A percentile compares a stretch with the other conserved stretches of the same genome.
phyloP scores from a whole-genome alignment of 352 stramenopile genomes.

The Phytophthora quininea region DNA sequence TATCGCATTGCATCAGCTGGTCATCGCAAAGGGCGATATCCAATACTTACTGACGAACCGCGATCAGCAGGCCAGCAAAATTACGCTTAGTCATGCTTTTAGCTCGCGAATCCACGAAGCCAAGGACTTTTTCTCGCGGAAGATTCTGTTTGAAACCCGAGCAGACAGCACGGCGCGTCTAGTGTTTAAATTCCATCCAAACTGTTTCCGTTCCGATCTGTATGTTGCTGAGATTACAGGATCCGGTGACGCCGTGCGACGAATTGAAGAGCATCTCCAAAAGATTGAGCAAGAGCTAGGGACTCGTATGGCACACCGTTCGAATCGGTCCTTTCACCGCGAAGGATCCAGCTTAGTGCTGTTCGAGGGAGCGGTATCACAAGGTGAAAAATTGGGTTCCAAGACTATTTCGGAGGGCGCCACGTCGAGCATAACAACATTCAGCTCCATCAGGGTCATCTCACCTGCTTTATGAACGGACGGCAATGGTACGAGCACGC shows the following conservation, averaged over 20 bases:
- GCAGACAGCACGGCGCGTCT: constrained; percentile 38
- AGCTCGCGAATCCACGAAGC: constrained; percentile 62
- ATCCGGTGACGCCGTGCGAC: constrained; percentile 62
- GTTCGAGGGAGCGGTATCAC: constrained; percentile 74
- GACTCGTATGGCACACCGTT: constrained; percentile 43
- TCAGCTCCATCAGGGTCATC: constrained; percentile 68
- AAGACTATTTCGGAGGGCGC: constrained; percentile 64
- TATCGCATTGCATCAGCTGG: constrained; percentile 64
- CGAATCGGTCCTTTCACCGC: constrained; percentile 59
- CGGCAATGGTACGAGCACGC: constrained; percentile 72
- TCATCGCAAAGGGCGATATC: constrained; percentile 68
- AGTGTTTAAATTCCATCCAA: constrained; percentile 57
- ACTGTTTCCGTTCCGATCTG: constrained; percentile 67
- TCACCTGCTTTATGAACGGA: constrained; percentile 79
- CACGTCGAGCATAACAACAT: constrained; percentile 62
- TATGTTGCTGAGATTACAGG: constrained; percentile 76
- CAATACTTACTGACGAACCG: constrained; percentile 57
- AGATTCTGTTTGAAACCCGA: constrained; percentile 64
- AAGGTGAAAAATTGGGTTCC: constrained; percentile 72
- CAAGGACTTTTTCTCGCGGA: constrained; percentile 69
- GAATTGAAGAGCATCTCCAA: constrained; percentile 68
- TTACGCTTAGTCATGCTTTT: constrained; percentile 77
- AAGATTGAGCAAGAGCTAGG: constrained; percentile 73
- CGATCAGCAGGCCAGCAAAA: constrained; percentile 55
- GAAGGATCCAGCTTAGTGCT: constrained; percentile 68